These are phyloP conservation scores for Elaeis guineensis DNA, from an alignment of 176 grass and related monocot species.

Conservation along the genomic window DNA sequence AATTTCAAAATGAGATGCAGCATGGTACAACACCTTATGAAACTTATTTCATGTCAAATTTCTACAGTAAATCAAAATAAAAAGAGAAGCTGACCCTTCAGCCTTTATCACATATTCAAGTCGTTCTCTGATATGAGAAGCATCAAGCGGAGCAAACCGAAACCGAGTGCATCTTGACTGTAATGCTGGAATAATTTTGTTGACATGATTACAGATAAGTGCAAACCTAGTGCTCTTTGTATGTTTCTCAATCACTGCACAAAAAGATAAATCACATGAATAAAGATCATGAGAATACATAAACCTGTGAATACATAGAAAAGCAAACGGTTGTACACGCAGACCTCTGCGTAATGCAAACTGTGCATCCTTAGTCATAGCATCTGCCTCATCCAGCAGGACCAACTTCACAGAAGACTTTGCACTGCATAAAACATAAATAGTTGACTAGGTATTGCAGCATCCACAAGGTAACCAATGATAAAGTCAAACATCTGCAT, in stretches of 20 bases:
- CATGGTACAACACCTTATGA: neutral
- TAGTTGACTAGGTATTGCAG: too few relatives aligned
- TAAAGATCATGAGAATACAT: constrained; percentile 7
- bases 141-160: constrained; percentile 95
- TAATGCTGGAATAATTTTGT: constrained; percentile 96
- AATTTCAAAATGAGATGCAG: neutral
- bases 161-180: constrained; percentile 98
- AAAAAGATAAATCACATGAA: constrained; percentile 4
- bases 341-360: constrained; percentile 96
- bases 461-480: neutral
- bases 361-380: constrained; percentile 98
- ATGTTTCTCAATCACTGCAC: constrained; percentile 92
- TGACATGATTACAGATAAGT: constrained; percentile 95
- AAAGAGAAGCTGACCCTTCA: constrained; percentile 47
- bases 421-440: constrained; percentile 32
- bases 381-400: constrained; percentile 92
- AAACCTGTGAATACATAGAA: constrained; percentile 31
- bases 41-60: neutral
- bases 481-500: neutral
- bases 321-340: neutral
- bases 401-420: constrained; percentile 70
- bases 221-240: constrained; percentile 99
- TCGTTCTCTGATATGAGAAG: constrained; percentile 64
- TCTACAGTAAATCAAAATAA: neutral
- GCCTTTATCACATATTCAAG: constrained; percentile 87